These are phyloP conservation scores for Volvox carteri DNA, from an alignment of 163 green algal genomes.

Conservation along the genomic window DNA sequence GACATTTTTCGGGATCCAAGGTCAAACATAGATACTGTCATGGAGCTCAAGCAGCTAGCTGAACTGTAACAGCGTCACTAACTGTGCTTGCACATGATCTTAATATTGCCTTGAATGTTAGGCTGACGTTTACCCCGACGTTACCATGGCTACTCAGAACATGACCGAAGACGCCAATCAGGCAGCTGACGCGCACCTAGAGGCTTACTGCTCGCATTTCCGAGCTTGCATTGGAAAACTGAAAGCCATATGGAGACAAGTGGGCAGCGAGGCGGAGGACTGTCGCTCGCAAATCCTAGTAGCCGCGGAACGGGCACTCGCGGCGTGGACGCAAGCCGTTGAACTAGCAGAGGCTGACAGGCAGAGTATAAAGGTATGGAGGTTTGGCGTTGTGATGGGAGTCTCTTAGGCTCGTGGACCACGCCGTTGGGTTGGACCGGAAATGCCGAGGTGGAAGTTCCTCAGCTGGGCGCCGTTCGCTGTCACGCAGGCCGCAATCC, in stretches of 20 bases:
- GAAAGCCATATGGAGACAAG: background rate
- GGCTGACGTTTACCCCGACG: background rate
- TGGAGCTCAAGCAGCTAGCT: no score
- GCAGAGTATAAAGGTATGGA: background rate
- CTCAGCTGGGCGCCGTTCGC: background rate
- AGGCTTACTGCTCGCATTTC: background rate
- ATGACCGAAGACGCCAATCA: slow-evolving; percentile 15
- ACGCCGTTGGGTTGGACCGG: background rate
- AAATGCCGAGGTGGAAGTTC: background rate
- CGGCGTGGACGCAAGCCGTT: slow-evolving; percentile 12
- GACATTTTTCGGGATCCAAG: no score
- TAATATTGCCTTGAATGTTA: slow-evolving; percentile 4
- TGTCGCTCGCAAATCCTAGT: background rate
- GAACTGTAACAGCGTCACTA: no score
- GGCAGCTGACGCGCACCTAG: slow-evolving; percentile 9
- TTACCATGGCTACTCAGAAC: slow-evolving; percentile 3
- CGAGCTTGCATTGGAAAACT: slow-evolving; percentile 26
- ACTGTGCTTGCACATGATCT: no score
- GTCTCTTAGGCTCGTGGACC: background rate
- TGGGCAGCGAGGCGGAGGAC: background rate
- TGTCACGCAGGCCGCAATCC: slow-evolving; percentile 8
- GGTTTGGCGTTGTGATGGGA: background rate
- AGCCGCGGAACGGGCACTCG: background rate
- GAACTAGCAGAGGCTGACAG: slow-evolving; percentile 14
- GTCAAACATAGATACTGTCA: no score